Evolutionary conservation across 768 basidiomycete species (phyloP).

Genomic region (Crepidotus variabilis): DNA sequence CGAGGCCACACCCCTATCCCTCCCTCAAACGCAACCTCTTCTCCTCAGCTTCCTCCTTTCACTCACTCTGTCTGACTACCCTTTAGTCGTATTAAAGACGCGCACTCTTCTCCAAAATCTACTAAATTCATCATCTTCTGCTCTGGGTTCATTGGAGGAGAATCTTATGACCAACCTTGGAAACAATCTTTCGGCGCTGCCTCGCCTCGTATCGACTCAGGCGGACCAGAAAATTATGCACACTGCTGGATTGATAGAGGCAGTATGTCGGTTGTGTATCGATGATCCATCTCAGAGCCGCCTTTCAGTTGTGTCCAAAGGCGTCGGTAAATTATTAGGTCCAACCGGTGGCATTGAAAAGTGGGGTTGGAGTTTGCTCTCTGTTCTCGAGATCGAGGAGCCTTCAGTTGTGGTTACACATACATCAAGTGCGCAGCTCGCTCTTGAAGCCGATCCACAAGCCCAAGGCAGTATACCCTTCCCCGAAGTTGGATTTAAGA

Average conservation of each 20-base stretch:
- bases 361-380: conserved; percentile 88
- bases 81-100: conserved; percentile 49
- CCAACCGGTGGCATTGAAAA: conserved; percentile 82
- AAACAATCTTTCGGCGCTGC: conserved; percentile 64
- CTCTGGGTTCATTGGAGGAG: conserved; percentile 45
- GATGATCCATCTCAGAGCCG: conserved; percentile 16
- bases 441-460: conserved; percentile 50
- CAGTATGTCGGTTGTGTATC: conserved; percentile 55
- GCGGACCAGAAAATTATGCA: conserved; percentile 76
- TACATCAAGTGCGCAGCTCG: conserved; percentile 46
- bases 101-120: conserved; percentile 41
- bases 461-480: conserved; percentile 39
- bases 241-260: conserved; percentile 61
- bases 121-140: conserved; percentile 36
- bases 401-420: conserved; percentile 47
- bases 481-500: conserved; percentile 56
- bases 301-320: conserved; percentile 40
- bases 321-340: conserved; percentile 66
- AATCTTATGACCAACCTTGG: conserved; percentile 58
- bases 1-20: conserved; percentile 50
- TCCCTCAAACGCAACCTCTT: conserved; percentile 65
- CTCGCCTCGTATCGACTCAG: conserved; percentile 64
- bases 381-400: conserved; percentile 70
- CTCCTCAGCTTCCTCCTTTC: conserved; percentile 72
- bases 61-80: conserved; percentile 57